Evolutionary conservation across 768 basidiomycete genomes (phyloP).

Genomic region (Kondoa malvinella): DNA sequence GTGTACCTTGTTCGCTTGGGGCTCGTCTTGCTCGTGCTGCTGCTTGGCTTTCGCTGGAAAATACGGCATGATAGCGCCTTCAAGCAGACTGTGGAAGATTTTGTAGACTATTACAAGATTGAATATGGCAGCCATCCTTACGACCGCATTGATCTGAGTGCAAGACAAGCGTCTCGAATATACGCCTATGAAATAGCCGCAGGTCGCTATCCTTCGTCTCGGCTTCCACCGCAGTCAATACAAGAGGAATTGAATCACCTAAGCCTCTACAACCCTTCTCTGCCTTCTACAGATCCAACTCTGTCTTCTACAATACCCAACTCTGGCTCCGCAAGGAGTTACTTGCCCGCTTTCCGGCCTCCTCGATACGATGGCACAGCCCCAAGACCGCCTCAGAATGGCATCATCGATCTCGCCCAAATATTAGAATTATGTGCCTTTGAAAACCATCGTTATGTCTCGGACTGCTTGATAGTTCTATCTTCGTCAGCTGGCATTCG

Average conservation of each 20-base stretch:
- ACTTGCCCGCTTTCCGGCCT: background rate
- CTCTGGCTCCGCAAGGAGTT: background rate
- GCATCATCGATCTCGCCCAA: conserved; percentile 71
- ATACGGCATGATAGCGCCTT: background rate
- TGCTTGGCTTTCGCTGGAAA: background rate
- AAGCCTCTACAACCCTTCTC: background rate
- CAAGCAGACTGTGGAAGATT: background rate
- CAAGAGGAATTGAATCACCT: background rate
- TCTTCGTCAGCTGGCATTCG: conserved; percentile 71
- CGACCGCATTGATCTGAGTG: background rate
- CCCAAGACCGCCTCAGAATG: conserved; percentile 64
- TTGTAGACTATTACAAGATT: background rate
- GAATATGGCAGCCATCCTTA: background rate
- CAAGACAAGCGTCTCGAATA: background rate
- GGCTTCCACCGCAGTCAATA: background rate
- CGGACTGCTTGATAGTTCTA: conserved; percentile 85
- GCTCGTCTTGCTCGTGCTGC: background rate
- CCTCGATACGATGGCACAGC: conserved; percentile 40
- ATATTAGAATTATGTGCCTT: conserved; percentile 88
- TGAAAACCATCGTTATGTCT: conserved; percentile 69
- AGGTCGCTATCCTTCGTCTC: background rate
- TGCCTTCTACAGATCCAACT: background rate
- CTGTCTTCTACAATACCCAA: background rate
- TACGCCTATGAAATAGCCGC: conserved; percentile 1
- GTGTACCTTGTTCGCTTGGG: background rate